Percentiles rank a stretch among this genome's conserved stretches.
These are phyloP conservation scores for Spatholobus suberectus DNA, from an alignment of 306 rosid species.

Conservation along the genomic window DNA sequence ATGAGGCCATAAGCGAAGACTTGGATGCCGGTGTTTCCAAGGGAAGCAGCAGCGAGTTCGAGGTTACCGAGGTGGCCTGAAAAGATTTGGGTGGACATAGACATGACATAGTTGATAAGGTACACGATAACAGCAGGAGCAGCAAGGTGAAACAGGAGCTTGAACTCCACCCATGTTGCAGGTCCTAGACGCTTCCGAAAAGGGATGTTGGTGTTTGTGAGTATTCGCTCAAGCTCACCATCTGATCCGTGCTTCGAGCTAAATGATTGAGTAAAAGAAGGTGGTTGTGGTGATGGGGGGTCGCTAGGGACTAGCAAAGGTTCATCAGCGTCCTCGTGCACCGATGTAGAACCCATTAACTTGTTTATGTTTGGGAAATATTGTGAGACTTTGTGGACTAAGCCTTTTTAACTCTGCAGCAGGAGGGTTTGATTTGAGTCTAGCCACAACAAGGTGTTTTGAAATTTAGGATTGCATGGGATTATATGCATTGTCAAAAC, in stretches of 20 bases:
- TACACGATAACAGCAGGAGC: constrained; percentile 73
- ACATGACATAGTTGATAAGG: constrained; percentile 65
- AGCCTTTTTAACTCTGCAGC: too few species aligned
- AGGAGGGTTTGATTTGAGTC: too few species aligned
- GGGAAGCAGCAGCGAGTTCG: constrained; percentile 81
- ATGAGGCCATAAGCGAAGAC: constrained; percentile 76
- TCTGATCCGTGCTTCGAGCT: constrained; percentile 30
- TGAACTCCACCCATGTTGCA: constrained; percentile 67
- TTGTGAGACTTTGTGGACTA: background rate
- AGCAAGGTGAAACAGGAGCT: constrained; percentile 59
- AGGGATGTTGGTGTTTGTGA: constrained; percentile 53
- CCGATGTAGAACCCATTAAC: constrained; percentile 38
- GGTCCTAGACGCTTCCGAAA: constrained; percentile 22
- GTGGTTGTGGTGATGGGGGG: background rate
- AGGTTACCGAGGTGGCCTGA: constrained; percentile 76
- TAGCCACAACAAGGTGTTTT: too few species aligned
- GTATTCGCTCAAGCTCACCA: constrained; percentile 61
- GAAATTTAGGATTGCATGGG: too few species aligned
- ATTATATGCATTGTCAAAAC: too few species aligned
- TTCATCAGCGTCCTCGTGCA: constrained; percentile 16
- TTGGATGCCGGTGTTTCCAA: constrained; percentile 80
- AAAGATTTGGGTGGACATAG: constrained; percentile 74
- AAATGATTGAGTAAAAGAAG: constrained; percentile 28
- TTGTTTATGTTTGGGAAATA: background rate
- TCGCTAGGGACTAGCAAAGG: constrained; percentile 30